Conservation (phyloP, 257 asterid genomes). For the Perilla frutescens region DNA sequence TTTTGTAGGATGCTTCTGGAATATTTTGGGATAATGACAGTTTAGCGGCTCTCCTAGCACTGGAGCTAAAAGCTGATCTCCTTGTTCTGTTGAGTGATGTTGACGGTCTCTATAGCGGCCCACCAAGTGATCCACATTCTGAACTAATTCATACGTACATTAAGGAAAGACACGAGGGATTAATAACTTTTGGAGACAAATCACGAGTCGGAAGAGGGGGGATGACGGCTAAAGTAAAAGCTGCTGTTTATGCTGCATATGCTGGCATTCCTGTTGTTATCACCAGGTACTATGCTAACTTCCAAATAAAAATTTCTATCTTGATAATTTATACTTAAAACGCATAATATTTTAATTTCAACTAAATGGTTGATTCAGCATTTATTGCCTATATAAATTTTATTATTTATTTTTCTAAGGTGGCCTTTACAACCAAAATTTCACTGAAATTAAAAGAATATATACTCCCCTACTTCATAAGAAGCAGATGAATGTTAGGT, state of each 20-base stretch:
- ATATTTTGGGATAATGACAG: conserved; percentile 96
- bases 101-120: conserved; percentile 88
- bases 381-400: neutral
- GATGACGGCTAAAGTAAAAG: conserved; percentile 90
- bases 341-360: neutral
- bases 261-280: conserved; percentile 88
- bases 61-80: conserved; percentile 85
- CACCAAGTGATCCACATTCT: conserved; percentile 80
- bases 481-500: neutral
- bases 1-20: conserved; percentile 84
- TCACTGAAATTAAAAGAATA: neutral
- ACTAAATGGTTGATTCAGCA: conserved; percentile 12
- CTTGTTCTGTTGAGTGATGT: conserved; percentile 90
- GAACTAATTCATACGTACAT: conserved; percentile 72
- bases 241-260: conserved; percentile 80
- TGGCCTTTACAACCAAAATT: conserved; percentile 6
- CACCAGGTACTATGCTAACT: conserved; percentile 59
- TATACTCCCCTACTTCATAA: neutral
- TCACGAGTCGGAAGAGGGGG: conserved; percentile 95
- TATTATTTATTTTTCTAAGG: neutral
- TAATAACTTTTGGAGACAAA: conserved; percentile 81
- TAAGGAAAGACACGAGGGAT: conserved; percentile 68
- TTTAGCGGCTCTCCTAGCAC: conserved; percentile 81
- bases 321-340: neutral
- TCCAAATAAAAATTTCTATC: neutral